A percentile compares a stretch with the other conserved stretches of the same genome.
Conservation (phyloP, 1,284 basidiomycete species). For the Leccinum holopus region DNA sequence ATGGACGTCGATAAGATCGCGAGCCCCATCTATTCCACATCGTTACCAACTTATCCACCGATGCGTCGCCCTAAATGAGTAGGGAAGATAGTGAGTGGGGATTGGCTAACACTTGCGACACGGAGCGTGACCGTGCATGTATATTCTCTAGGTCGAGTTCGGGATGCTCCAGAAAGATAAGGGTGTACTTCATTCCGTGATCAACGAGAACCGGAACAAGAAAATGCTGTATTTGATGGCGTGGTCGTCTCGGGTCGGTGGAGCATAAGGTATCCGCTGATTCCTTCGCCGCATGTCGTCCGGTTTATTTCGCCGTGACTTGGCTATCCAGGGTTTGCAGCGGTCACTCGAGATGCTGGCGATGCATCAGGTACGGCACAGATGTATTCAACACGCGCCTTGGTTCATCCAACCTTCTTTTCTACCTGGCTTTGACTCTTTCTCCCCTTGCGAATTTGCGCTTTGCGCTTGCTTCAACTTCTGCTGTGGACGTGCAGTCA, state of each 20-base stretch:
- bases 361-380: slow-evolving; percentile 38
- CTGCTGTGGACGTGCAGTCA: slow-evolving; percentile 39
- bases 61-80: slow-evolving; percentile 29
- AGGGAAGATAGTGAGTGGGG: slow-evolving; percentile 33
- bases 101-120: slow-evolving; percentile 6
- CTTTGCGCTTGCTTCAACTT: slow-evolving; percentile 42
- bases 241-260: neutral
- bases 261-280: neutral
- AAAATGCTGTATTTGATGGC: slow-evolving; percentile 32
- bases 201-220: slow-evolving; percentile 43
- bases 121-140: neutral
- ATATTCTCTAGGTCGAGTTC: slow-evolving; percentile 33
- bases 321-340: slow-evolving; percentile 47
- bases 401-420: neutral
- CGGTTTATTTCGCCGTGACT: neutral
- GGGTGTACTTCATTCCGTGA: slow-evolving; percentile 47
- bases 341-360: slow-evolving; percentile 43
- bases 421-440: slow-evolving; percentile 48
- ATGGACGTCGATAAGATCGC: slow-evolving; percentile 62
- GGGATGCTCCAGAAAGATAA: slow-evolving; percentile 48
- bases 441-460: slow-evolving; percentile 60
- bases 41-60: slow-evolving; percentile 22
- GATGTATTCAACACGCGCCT: neutral
- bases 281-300: neutral
- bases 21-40: slow-evolving; percentile 6